Base-by-base conservation (phyloP, 1,284 basidiomycete species). In the Paramarasmius palmivorus region DNA sequence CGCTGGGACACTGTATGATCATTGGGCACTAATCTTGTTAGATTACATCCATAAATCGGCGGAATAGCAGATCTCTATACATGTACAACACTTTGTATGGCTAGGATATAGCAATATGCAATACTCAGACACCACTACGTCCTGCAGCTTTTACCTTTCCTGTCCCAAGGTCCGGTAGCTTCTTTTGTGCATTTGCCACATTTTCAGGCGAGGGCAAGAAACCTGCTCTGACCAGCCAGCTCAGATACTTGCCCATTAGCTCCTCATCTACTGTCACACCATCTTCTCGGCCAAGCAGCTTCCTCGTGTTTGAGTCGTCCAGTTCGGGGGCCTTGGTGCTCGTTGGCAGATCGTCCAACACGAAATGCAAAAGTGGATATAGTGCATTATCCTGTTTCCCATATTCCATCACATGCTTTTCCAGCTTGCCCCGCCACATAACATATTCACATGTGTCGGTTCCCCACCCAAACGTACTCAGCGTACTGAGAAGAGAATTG, bases 311-410 rank as follows among this genome's bases (percentile, higher is more conserved):
- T 15, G 77, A 68, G 68, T 98, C 94, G 67, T 97, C 92, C 41
- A 99, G 76, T 64, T 93, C 91, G 2, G 97, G 92, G 2, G 93
- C 87, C 74, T 97, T 98, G 48, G 96, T 99, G 66, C 90, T 93
- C 20, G 95, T 97, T 3, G 97, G 97, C 38, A 99, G 77, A 70
- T 99, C 97, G 68, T 98, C 96, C 19, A 99, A 76, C 19, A 98
- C 97, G 65, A 98, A 98, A 73, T 99, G 95, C 22, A 99, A 80
- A 10, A 99, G 77, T 2, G 97, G 97, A 83, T 98, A 99, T 39
- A 99, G 79, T 2, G 97, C 97, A 62, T 99, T 99, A 72, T 98
- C 95, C 73, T 95, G 89, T 19, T 83, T 83, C 59, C 49, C 54
- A 17, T 41, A 40, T 20, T 93, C 88, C 76, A 98, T 86, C 45